These are phyloP conservation scores for Fraxinus angustifolia DNA, from an alignment of 305 asterid species.

Conservation along the genomic window DNA sequence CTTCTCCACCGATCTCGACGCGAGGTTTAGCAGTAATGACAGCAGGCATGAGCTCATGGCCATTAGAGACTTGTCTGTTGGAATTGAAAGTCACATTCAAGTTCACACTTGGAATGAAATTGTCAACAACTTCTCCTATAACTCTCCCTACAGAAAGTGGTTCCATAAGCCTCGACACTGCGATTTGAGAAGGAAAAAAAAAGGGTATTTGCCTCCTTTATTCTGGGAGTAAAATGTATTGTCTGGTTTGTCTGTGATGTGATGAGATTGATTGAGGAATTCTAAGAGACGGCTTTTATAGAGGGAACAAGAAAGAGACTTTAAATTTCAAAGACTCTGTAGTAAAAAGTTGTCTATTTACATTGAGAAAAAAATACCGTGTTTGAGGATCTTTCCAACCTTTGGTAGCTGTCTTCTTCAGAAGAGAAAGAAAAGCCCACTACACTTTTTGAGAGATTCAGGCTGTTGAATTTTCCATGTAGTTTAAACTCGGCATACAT, in stretches of 20 bases:
- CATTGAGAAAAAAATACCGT: conserved; percentile 16
- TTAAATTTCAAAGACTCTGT: conserved; percentile 35
- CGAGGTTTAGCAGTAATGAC: conserved; percentile 52
- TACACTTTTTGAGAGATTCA: conserved; percentile 2
- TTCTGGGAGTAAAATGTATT: not conserved
- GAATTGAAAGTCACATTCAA: conserved; percentile 48
- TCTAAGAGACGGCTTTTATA: conserved; percentile 23
- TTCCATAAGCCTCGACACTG: conserved; percentile 43
- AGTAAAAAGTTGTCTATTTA: conserved; percentile 26
- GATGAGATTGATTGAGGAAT: conserved; percentile 18
- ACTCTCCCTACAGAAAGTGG: conserved; percentile 70
- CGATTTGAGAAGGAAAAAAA: not conserved
- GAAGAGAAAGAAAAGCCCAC: conserved; percentile 21
- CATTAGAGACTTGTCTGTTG: conserved; percentile 61
- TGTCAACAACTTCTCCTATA: conserved; percentile 77
- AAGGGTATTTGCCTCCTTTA: not conserved
- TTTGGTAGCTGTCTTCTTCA: conserved; percentile 18
- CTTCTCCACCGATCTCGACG: conserved; percentile 77
- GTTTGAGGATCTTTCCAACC: conserved; percentile 35
- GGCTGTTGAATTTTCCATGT: not conserved
- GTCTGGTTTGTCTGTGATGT: conserved; percentile 16
- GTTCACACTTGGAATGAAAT: conserved; percentile 60
- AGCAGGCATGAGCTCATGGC: conserved; percentile 79
- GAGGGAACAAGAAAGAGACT: conserved; percentile 15
- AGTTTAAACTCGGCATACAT: not conserved